These are phyloP conservation scores for Geotrichum citri-aurantii DNA, from an alignment of 1,139 yeast genomes.

Conservation along the genomic window DNA sequence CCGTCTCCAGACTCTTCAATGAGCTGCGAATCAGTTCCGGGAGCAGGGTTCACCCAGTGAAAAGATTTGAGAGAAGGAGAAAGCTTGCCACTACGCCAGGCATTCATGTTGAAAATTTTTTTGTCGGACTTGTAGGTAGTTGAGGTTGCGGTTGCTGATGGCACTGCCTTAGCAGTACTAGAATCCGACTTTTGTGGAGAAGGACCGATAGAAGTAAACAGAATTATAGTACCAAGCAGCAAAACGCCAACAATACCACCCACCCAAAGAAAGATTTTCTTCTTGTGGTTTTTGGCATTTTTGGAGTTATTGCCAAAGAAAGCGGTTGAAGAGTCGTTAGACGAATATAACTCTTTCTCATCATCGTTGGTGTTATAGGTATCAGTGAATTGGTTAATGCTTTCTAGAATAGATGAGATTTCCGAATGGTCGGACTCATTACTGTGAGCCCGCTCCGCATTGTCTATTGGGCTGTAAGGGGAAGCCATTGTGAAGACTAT, in stretches of 20 bases:
- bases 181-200: background rate
- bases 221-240: background rate
- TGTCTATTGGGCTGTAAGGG: background rate
- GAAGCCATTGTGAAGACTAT: background rate
- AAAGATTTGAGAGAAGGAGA: slow-evolving; percentile 11
- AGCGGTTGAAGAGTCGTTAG: background rate
- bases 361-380: background rate
- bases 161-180: background rate
- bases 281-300: background rate
- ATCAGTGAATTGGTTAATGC: slow-evolving; percentile 14
- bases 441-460: background rate
- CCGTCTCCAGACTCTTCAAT: slow-evolving; percentile 18
- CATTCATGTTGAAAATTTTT: slow-evolving; percentile 10
- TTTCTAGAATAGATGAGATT: slow-evolving; percentile 16
- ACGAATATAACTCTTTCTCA: background rate
- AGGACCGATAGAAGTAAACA: slow-evolving; percentile 1
- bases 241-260: background rate
- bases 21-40: slow-evolving; percentile 14
- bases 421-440: slow-evolving; percentile 14
- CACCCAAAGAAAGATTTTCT: background rate
- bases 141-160: background rate
- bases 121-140: slow-evolving; percentile 8
- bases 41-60: slow-evolving; percentile 18
- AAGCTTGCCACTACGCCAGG: slow-evolving; percentile 15
- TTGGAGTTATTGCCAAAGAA: background rate